Conservation (phyloP, 2,329 filamentous ascomycete genomes). For the Seiridium unicorne region DNA sequence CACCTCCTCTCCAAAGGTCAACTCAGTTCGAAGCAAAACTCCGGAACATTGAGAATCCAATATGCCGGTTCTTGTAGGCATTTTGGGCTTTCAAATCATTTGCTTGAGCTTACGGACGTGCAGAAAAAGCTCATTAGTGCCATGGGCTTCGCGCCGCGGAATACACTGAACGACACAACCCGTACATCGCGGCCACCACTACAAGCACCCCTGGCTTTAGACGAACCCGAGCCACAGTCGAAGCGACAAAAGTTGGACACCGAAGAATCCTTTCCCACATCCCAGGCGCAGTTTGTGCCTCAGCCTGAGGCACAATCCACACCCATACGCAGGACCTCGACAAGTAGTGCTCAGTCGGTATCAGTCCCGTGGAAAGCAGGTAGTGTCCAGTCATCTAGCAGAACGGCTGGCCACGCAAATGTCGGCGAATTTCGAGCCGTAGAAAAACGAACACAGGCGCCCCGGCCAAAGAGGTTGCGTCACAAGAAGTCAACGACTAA, state of each 20-base stretch:
- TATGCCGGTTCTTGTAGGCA: background rate
- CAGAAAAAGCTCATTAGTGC: background rate
- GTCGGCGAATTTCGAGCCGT: background rate
- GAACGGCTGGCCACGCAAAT: background rate
- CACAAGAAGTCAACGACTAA: background rate
- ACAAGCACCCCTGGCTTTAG: background rate
- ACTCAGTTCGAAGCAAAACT: too few relatives aligned
- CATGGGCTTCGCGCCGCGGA: background rate
- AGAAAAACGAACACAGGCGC: background rate
- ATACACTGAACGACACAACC: background rate
- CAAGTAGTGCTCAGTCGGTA: background rate
- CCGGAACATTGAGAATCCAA: too few relatives aligned
- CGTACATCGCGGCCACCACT: background rate
- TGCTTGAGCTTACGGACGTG: background rate
- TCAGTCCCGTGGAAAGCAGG: background rate
- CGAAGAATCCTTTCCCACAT: background rate
- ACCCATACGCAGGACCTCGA: background rate
- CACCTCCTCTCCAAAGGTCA: too few relatives aligned
- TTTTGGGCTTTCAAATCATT: too few relatives aligned
- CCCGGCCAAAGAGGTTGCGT: background rate
- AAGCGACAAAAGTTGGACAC: background rate
- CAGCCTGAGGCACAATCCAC: background rate
- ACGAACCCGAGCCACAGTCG: background rate
- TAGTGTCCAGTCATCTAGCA: slow-evolving; percentile 1
- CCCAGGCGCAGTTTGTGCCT: background rate